Evolutionary conservation across 1,139 yeast species (phyloP), one percentile per base, ranked within the genome.

Genomic region (Candida freyschussii): DNA sequence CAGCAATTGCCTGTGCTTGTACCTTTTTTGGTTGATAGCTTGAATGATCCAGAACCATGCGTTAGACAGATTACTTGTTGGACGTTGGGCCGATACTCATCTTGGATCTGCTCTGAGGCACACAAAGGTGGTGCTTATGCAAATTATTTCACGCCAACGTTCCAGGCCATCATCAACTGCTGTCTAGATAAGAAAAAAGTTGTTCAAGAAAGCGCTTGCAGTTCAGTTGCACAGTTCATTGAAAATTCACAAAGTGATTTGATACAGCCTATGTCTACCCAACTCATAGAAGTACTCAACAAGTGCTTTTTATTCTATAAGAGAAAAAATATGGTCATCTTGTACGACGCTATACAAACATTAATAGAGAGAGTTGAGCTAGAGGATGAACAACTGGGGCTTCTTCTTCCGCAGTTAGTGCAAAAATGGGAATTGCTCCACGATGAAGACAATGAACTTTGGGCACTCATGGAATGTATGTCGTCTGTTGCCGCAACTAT

Each of bases 41-140:
- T 89, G 41, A 67, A 67, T 36, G 96, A 89, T 56, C 59, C 63
- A 11, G 83, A 87, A 59, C 81, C 95, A 7, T 73, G 95, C 27
- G 95, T 91, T 8, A 72, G 97, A 45, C 95, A 86, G 57, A 91
- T 91, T 34, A 67, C 95, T 0, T 89, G 97, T 62, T 91, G 98
- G 98, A 85, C 97, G 0, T 63, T 91, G 32, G 82, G 95, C 25
- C 69, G 97, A 38, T 91, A 79, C 55, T 72, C 94, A 1, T 52
- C 73, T 4, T 89, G 96, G 96, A 82, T 89, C 13, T 70, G 80
- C 33, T 67, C 67, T 14, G 85, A 80, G 51, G 81, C 81, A 2
- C 65, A 63, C 35, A 67, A 63, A 26, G 78, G 78, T 21, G 83
- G 81, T 4, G 62, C 69, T 17, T 81, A 76, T 52, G 70, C 86